Percentiles rank a stretch among this genome's conserved stretches.
Conservation (phyloP, 179 eudicot species). For the Spergularia azorica region DNA sequence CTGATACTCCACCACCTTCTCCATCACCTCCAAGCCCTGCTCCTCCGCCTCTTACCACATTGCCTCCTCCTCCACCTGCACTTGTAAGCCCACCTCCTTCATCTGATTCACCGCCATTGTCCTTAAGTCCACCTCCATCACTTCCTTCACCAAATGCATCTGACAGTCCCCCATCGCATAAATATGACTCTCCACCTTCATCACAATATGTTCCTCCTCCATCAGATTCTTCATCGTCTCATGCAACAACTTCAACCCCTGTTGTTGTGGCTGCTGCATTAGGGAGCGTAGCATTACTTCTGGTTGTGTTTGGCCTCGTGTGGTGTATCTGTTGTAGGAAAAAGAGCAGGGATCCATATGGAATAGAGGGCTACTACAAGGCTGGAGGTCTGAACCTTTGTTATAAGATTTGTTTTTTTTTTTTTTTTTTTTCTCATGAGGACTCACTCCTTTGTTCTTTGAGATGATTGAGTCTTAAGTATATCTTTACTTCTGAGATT, state of each 20-base stretch:
- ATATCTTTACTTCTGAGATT: background rate
- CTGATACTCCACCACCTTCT: constrained; percentile 16
- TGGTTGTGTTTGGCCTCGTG: constrained; percentile 31
- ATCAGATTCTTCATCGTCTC: constrained; percentile 19
- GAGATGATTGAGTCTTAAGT: background rate
- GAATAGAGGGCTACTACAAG: constrained; percentile 31
- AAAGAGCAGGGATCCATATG: constrained; percentile 35
- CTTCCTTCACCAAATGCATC: constrained; percentile 9
- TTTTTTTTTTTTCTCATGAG: background rate
- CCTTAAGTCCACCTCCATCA: constrained; percentile 12
- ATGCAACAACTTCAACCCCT: constrained; percentile 17
- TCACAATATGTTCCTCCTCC: constrained; percentile 19
- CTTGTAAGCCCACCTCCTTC: constrained; percentile 12
- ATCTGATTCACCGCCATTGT: background rate
- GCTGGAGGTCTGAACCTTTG: constrained; percentile 30
- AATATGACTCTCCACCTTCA: constrained; percentile 25
- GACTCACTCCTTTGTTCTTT: background rate
- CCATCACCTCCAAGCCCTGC: constrained; percentile 15
- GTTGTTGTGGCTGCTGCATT: constrained; percentile 32
- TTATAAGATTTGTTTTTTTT: background rate
- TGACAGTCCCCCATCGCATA: constrained; percentile 19
- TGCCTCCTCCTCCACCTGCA: background rate
- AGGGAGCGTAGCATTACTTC: constrained; percentile 34
- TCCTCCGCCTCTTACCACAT: constrained; percentile 1
- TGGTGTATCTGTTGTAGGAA: constrained; percentile 33